phyloP scores from a whole-genome alignment of 495 filamentous ascomycete species.

The Viridothelium virens region DNA sequence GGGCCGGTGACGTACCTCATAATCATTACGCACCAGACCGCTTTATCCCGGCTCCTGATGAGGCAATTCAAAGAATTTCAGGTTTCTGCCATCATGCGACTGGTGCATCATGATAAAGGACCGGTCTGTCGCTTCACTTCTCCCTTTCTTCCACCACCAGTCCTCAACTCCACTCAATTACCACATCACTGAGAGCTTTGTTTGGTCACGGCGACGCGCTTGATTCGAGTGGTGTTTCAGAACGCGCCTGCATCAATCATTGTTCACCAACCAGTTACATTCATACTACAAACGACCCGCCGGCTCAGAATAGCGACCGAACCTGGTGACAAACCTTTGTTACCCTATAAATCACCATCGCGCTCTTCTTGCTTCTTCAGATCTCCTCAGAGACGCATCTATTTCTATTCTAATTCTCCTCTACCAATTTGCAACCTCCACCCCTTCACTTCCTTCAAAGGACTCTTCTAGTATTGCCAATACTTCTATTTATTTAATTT shows the following conservation, averaged over 20 bases:
- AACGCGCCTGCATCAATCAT: constrained; percentile 10
- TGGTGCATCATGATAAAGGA: background rate
- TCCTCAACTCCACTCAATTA: background rate
- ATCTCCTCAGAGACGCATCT: background rate
- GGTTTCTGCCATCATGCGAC: background rate
- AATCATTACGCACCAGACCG: background rate
- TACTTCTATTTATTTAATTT: background rate
- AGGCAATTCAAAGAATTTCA: constrained; percentile 2
- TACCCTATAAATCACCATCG: background rate
- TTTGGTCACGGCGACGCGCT: constrained; percentile 8
- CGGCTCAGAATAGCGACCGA: background rate
- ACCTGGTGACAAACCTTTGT: background rate
- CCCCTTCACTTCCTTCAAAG: background rate
- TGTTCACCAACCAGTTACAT: constrained; percentile 3
- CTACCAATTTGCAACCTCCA: background rate
- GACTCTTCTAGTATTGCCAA: background rate
- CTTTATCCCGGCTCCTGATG: background rate
- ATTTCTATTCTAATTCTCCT: background rate
- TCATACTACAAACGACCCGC: background rate
- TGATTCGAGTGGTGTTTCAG: constrained; percentile 7
- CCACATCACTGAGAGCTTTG: background rate
- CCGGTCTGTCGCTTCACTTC: background rate
- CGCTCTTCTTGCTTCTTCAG: background rate
- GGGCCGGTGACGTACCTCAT: background rate
- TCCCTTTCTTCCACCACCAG: background rate